Conservation (phyloP, 345 rosid genomes). For the Salix suchowensis region DNA sequence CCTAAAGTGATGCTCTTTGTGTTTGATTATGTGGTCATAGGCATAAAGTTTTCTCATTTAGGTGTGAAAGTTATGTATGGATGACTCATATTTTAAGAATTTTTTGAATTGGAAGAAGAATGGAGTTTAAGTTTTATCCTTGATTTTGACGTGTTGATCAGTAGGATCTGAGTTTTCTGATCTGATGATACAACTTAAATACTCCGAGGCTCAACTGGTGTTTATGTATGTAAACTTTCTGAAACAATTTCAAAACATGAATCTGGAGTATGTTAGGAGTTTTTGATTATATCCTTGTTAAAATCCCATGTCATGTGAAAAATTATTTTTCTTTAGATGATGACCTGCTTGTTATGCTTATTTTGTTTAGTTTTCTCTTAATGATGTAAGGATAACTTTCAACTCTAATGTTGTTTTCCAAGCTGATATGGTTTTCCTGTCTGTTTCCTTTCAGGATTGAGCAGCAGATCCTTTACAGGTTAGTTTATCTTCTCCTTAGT, state of each 20-base stretch:
- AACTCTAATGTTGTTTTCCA: neutral
- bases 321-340: neutral
- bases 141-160: neutral
- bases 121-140: neutral
- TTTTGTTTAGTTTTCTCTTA: neutral
- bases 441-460: slow-evolving; percentile 39
- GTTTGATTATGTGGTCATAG: neutral
- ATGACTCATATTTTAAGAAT: neutral
- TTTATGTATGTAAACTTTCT: neutral
- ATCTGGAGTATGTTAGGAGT: neutral
- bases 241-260: neutral
- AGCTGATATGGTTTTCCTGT: neutral
- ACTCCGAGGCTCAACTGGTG: neutral
- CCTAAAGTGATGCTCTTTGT: neutral
- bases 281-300: neutral
- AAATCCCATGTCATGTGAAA: neutral
- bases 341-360: neutral
- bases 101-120: neutral
- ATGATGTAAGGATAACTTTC: neutral
- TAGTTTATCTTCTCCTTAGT: slow-evolving; percentile 14
- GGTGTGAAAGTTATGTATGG: neutral
- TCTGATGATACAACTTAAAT: neutral
- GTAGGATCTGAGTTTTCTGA: neutral
- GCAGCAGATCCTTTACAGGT: slow-evolving; percentile 50
- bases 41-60: neutral